Percentiles rank a stretch among this genome's conserved stretches.
These are phyloP conservation scores for Diaporthe nobilis DNA, from an alignment of 2,329 filamentous ascomycete species.

Conservation along the genomic window DNA sequence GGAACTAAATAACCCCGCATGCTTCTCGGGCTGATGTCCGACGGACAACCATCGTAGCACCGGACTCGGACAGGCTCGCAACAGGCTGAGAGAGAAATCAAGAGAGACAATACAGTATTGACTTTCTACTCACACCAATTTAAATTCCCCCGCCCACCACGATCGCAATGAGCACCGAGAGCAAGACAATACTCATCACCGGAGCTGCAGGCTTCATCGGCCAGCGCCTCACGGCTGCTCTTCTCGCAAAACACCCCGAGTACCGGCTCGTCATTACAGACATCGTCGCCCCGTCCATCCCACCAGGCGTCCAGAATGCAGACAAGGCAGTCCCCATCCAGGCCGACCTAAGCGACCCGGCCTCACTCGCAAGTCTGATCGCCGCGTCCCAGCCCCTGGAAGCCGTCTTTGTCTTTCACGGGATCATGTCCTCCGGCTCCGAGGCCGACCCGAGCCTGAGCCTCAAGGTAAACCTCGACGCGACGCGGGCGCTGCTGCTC, in stretches of 20 bases:
- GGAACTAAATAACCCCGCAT: constrained; percentile 28
- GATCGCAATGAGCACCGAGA: constrained; percentile 27
- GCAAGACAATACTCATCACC: constrained; percentile 68
- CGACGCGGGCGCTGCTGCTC: constrained; percentile 40
- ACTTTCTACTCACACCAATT: not conserved
- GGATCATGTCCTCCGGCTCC: constrained; percentile 74
- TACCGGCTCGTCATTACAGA: constrained; percentile 69
- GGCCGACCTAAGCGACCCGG: constrained; percentile 38
- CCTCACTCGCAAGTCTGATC: constrained; percentile 38
- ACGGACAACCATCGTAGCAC: constrained; percentile 5
- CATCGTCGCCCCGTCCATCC: constrained; percentile 33
- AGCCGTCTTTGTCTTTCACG: constrained; percentile 70
- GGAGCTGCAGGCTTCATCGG: constrained; percentile 76
- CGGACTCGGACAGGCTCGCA: not conserved
- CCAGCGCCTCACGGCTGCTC: constrained; percentile 69
- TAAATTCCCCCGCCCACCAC: no score
- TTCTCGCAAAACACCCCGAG: constrained; percentile 59
- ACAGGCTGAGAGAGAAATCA: not conserved
- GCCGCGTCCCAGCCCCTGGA: constrained; percentile 37
- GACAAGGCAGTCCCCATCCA: constrained; percentile 30
- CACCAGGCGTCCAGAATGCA: constrained; percentile 12
- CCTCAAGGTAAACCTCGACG: constrained; percentile 39
- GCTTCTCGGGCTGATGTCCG: constrained; percentile 4
- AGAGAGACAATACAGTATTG: not conserved
- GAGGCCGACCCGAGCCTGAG: constrained; percentile 69